Conservation (phyloP, 169 alveolate species). For the Perkinsus olseni region DNA sequence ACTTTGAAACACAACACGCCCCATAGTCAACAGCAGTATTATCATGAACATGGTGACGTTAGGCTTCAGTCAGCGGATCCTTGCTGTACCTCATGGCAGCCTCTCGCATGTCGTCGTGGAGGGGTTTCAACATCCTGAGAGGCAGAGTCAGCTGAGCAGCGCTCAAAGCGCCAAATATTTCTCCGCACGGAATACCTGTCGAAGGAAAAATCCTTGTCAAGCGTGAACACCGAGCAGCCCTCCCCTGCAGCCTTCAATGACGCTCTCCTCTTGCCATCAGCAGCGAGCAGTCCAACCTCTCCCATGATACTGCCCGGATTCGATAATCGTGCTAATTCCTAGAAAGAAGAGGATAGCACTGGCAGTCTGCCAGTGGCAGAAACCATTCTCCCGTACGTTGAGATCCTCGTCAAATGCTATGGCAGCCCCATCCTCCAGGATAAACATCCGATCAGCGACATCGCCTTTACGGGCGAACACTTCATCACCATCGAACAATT, state of each 20-base stretch:
- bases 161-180: not conserved
- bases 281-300: not conserved
- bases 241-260: not conserved
- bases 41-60: not conserved
- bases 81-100: not conserved
- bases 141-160: not conserved
- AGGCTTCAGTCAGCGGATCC: not conserved
- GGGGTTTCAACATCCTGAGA: not conserved
- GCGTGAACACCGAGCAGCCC: not conserved
- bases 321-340: not conserved
- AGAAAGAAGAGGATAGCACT: not conserved
- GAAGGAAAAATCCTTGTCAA: not conserved
- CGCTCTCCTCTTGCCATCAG: not conserved
- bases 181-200: not conserved
- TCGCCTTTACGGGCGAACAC: not conserved
- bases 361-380: too few relatives aligned
- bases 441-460: not conserved
- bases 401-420: not conserved
- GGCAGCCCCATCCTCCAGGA: not conserved
- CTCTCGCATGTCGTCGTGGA: not conserved
- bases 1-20: too few relatives aligned
- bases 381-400: too few relatives aligned
- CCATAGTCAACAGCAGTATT: not conserved
- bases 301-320: not conserved
- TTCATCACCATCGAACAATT: not conserved